Evolutionary conservation across 495 filamentous ascomycete genomes (phyloP), one percentile per base, ranked within the genome.

Genomic region (Xylaria venustula): DNA sequence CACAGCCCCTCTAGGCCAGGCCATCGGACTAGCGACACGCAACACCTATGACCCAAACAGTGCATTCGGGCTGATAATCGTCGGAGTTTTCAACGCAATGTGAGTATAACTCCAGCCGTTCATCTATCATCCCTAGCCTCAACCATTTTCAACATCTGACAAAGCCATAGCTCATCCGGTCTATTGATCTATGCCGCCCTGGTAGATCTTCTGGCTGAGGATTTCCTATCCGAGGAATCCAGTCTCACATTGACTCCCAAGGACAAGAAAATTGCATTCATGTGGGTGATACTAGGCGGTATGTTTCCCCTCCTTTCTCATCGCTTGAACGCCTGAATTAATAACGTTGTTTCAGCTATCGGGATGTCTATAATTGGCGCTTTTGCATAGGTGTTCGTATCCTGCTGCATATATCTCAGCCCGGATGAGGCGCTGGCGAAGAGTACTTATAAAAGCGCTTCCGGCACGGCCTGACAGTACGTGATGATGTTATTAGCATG

Each of bases 11-110:
- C 76, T 87, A 54, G 84, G 84, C 6, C 84, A 87, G 69, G 84
- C 83, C 2, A 80, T 87, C 53, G 84, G 84, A 12, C 71, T 87
- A 15, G 67, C 75, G 7, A 83, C 83, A 0, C 79, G 79, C 42
- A 83, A 80, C 41, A 70, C 79, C 22, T 90, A 90, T 64, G 85
- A 86, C 56, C 88, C 87, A 0, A 79, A 84, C 50, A 85, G 81
- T 30, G 83, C 85, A 41, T 81, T 86, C 36, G 87, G 85, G 30
- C 64, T 89, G 19, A 80, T 90, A 34, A 80, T 89, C 28, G 86
- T 89, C 5, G 88, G 88, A 14, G 70, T 85, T 14, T 87, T 88
- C 73, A 89, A 90, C 67, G 85, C 88, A 7, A 88, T 90, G 77
- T 80, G 63, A 66, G 77, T 73, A 36, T 37, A 44, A 34, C 15